Evolutionary conservation across 495 filamentous ascomycete species (phyloP), one percentile per base, ranked within the genome.

Genomic region (Aspergillus carlsbadensis): DNA sequence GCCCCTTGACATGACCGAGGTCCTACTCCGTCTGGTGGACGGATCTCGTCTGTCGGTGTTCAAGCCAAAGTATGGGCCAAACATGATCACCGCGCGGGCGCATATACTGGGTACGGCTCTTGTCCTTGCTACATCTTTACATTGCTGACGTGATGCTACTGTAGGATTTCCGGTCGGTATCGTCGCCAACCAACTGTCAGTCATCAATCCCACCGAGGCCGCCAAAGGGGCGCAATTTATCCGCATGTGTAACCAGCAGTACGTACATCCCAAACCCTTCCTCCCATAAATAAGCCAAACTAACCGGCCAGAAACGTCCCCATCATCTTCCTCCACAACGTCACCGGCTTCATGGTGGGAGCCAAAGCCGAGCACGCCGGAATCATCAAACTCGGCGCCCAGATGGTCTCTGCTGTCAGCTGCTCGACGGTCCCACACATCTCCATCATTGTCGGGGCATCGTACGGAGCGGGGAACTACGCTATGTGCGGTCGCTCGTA

Each of bases 301-400:
- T 14, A 33, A 34, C 35, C 7, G 6, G 2, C 6, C 39, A 64
- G 62, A 37, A 60, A 63, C 36, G 63, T 48, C 2, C 65, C 69
- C 1, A 68, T 71, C 0, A 45, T 71, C 13, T 71, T 71, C 61
- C 60, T 71, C 0, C 69, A 71, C 58, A 71, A 71, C 15, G 69
- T 71, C 0, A 70, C 69, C 3, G 69, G 69, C 10, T 71, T 71
- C 51, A 71, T 71, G 69, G 69, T 71, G 10, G 69, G 69, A 14
- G 57, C 65, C 2, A 65, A 66, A 55, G 67, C 66, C 20, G 69
- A 71, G 36, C 59, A 64, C 31, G 69, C 69, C 11, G 69, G 66
- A 11, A 68, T 71, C 33, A 69, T 71, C 57, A 67, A 66, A 18
- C 60, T 59, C 54, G 69, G 69, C 5, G 69, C 69, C 6, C 66